Evolutionary conservation across 768 basidiomycete species (phyloP).

Genomic region (Hericium coralloides): DNA sequence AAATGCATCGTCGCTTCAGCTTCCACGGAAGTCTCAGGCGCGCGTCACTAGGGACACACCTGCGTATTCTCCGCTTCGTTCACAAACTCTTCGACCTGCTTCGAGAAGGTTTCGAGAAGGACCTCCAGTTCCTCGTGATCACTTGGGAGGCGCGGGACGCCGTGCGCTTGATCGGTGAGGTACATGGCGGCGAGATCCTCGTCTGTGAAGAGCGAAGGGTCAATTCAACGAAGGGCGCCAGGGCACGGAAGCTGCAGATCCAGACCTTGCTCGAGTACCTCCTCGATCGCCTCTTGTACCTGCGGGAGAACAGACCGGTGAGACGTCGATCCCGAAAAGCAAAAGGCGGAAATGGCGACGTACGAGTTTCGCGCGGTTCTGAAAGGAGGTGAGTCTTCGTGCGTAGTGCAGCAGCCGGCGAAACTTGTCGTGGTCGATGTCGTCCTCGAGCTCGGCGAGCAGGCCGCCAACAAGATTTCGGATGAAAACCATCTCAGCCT

Average conservation of each 20-base stretch:
- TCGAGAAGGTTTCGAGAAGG: conserved; percentile 88
- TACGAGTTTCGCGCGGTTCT: conserved; percentile 83
- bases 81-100: conserved; percentile 95
- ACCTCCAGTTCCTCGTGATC: conserved; percentile 94
- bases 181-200: conserved; percentile 96
- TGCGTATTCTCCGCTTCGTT: conserved; percentile 86
- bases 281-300: conserved; percentile 87
- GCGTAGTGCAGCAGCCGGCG: conserved; percentile 90
- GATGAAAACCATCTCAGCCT: conserved; percentile 94
- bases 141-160: conserved; percentile 44
- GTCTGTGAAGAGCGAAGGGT: conserved; percentile 36
- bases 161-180: conserved; percentile 75
- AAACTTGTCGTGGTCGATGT: conserved; percentile 93
- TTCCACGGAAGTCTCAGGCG: background rate
- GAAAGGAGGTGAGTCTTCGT: conserved; percentile 77
- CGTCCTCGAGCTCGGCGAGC: conserved; percentile 87
- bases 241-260: background rate
- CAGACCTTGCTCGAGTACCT: conserved; percentile 81
- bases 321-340: background rate
- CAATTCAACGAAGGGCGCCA: background rate
- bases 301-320: conserved; percentile 20
- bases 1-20: background rate
- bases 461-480: conserved; percentile 85
- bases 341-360: conserved; percentile 11
- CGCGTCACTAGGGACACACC: conserved; percentile 29